These are phyloP conservation scores for Symmetrospora coprosmae DNA, from an alignment of 768 basidiomycete species.

Conservation along the genomic window DNA sequence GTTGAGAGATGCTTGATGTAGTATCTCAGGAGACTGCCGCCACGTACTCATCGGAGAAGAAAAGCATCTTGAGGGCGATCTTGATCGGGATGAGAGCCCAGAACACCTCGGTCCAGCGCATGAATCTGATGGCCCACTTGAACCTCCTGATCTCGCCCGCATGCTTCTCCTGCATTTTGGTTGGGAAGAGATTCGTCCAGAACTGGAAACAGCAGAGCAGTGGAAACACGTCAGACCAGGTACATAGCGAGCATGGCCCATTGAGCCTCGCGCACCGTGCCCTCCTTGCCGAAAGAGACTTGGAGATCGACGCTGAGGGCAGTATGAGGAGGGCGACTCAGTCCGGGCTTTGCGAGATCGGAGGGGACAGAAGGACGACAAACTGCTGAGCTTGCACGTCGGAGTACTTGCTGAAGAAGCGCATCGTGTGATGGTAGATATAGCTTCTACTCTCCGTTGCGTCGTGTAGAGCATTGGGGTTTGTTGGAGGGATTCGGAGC, in stretches of 20 bases:
- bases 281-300: conserved; percentile 42
- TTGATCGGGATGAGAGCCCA: conserved; percentile 41
- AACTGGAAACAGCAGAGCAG: too few species aligned
- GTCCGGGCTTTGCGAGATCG: too few species aligned
- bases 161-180: conserved; percentile 38
- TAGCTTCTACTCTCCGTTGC: conserved; percentile 26
- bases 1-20: neutral
- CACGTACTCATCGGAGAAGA: conserved; percentile 38
- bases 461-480: too few species aligned
- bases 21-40: neutral
- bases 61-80: conserved; percentile 39
- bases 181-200: conserved; percentile 43
- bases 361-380: conserved; percentile 18
- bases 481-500: too few species aligned
- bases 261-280: conserved; percentile 31
- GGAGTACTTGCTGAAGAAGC: conserved; percentile 36
- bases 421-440: conserved; percentile 40
- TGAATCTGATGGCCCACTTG: conserved; percentile 37
- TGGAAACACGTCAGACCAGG: neutral
- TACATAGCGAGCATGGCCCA: too few species aligned
- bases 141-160: conserved; percentile 39
- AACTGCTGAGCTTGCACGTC: conserved; percentile 33
- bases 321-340: neutral
- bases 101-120: conserved; percentile 38
- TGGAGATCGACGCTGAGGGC: conserved; percentile 39